Evolutionary conservation across 176 grass and related monocot genomes (phyloP), one percentile per base, ranked within the genome.

Genomic region (Musa schizocarpa): DNA sequence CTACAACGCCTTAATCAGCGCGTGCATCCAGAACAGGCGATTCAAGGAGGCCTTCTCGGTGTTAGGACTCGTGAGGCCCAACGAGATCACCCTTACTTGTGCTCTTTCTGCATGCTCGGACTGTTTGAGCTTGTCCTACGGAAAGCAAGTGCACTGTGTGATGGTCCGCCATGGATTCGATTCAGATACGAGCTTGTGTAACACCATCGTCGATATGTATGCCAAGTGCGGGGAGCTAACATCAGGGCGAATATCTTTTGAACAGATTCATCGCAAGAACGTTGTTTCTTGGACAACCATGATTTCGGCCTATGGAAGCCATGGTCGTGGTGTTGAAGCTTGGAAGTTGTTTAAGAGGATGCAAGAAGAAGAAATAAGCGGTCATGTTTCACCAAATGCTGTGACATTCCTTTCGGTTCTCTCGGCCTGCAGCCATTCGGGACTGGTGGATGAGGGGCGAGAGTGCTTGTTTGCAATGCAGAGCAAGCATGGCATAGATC

Each of bases 211-310:
- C 9, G 73, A 92, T 76, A 82, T 92, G 90, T 89, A 92, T 69
- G 73, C 86, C 23, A 92, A 92, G 63, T 88, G 89, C 52, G 89
- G 89, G 71, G 53, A 74, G 34, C 68, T 82, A 50, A 67, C 0
- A 11, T 43, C 24, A 71, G 81, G 83, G 1, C 76, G 69, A 0
- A 50, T 54, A 17, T 72, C 81, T 53, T 88, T 92, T 17, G 68
- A 92, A 57, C 76, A 49, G 16, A 86, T 88, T 54, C 14, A 27
- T n/a, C 21, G 16, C n/a, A 86, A 80, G 54, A 88, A 88, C 12
- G 76, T 86, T 0, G 79, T 92, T 80, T 89, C 84, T n/a, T 89
- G 90, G 86, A 80, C 90, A 23, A 89, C 81, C 19, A 92, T 92
- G 77, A 86, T 92, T 50, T 81, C 82, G 11, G 76, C 67, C 23